Base-by-base conservation (phyloP, 2,329 filamentous ascomycete species). In the Coleophoma crateriformis region DNA sequence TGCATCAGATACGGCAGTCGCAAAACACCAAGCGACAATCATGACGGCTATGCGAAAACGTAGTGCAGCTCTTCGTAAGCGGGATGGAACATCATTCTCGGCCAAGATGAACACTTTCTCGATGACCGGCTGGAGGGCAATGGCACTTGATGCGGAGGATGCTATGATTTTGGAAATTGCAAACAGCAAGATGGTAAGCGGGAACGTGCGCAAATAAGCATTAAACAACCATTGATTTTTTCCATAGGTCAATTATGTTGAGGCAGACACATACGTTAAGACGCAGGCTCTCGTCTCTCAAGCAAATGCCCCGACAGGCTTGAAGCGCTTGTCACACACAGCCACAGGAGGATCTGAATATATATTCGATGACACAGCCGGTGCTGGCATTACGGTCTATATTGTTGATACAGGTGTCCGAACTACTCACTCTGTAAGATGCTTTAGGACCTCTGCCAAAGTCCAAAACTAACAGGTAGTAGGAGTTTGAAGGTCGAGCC, bases 111-210 rank as follows among this genome's bases (percentile, higher is more conserved):
- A 70, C 53, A 66, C 69, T 10, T 74, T 78, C 64, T 65, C 68
- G 55, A 70, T 82, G 62, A 63, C 64, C 44, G 65, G 60, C 42
- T 81, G 77, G 76, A 74, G 75, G 38, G 78, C 74, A 54, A 75
- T 79, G 70, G 64, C 73, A 19, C 62, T 79, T 46, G 75, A 79
- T 46, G 72, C 72, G 20, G 76, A 79, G 46, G 73, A 77, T 52
- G 55, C 63, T 47, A 75, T 75, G 68, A 72, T 78, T 49, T 61
- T 67, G 53, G 67, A 72, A 45, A 76, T 84, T 54, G 74, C 68
- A 62, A 64, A 66, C 51, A 68, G 73, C 45, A 62, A 68, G 33
- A 50, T 51, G 41, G 56, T 55, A 12, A 47, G 54, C 50, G 15
- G 8, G 15, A 3, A 27, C 8, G 4, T 43, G 11, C 3, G 38